Percentiles rank a stretch among this genome's conserved stretches.
These are phyloP conservation scores for Candida verbasci DNA, from an alignment of 805 yeast species.

Conservation along the genomic window DNA sequence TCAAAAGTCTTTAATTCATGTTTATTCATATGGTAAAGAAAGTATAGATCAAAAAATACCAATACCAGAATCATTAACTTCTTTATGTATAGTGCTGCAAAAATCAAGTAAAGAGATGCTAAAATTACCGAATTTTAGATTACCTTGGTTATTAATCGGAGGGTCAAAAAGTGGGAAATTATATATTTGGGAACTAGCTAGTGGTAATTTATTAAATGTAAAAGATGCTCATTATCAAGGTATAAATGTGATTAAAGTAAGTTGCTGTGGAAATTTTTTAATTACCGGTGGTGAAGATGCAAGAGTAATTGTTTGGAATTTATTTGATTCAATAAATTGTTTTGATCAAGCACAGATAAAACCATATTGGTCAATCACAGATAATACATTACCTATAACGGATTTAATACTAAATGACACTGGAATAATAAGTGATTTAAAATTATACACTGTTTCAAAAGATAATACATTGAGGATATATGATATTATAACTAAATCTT, in stretches of 20 bases:
- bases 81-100: slow-evolving; percentile 46
- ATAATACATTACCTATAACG: slow-evolving; percentile 55
- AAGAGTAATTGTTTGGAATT: slow-evolving; percentile 69
- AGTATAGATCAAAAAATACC: slow-evolving; percentile 77
- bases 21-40: slow-evolving; percentile 68
- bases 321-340: slow-evolving; percentile 50
- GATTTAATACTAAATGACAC: slow-evolving; percentile 41
- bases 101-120: slow-evolving; percentile 15
- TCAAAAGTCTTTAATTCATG: slow-evolving; percentile 71
- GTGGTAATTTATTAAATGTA: slow-evolving; percentile 70
- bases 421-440: slow-evolving; percentile 56
- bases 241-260: slow-evolving; percentile 54
- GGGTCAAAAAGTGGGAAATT: slow-evolving; percentile 74
- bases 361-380: slow-evolving; percentile 57
- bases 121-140: slow-evolving; percentile 38
- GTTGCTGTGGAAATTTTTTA: slow-evolving; percentile 58
- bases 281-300: slow-evolving; percentile 82
- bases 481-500: slow-evolving; percentile 41
- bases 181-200: slow-evolving; percentile 78
- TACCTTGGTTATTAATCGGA: slow-evolving; percentile 67
- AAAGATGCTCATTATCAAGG: slow-evolving; percentile 84
- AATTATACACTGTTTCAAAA: slow-evolving; percentile 62
- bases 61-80: slow-evolving; percentile 70
- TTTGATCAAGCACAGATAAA: slow-evolving; percentile 37
- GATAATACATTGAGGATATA: slow-evolving; percentile 77